These are phyloP conservation scores for Vitis cinerea DNA, from an alignment of 164 flowering plant species.

Conservation along the genomic window DNA sequence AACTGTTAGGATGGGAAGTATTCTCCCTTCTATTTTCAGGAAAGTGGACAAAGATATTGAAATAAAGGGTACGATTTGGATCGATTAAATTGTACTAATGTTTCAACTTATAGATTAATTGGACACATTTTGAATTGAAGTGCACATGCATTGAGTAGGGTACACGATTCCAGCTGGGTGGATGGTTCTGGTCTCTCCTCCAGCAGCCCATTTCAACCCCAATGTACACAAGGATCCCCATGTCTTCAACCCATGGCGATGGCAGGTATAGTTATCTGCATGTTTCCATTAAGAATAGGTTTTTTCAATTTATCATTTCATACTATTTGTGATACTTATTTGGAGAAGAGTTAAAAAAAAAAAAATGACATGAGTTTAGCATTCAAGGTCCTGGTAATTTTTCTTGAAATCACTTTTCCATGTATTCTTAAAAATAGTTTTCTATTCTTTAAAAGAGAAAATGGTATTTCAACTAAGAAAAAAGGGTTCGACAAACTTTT, in stretches of 20 bases:
- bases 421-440: too few species aligned
- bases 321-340: too few species aligned
- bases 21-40: slow-evolving; percentile 73
- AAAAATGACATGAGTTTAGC: too few species aligned
- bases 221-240: slow-evolving; percentile 65
- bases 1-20: slow-evolving; percentile 70
- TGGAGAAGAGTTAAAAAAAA: too few species aligned
- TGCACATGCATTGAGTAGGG: slow-evolving; percentile 40
- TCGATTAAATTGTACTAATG: not conserved
- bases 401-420: too few species aligned
- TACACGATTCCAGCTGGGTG: slow-evolving; percentile 91
- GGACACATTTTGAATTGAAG: not conserved
- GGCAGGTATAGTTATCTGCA: slow-evolving; percentile 45
- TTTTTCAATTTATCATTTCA: too few species aligned
- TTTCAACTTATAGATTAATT: not conserved
- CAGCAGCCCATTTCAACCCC: slow-evolving; percentile 90
- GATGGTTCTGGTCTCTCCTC: slow-evolving; percentile 93
- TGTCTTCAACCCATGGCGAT: slow-evolving; percentile 81
- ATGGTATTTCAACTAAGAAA: too few species aligned
- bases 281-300: too few species aligned
- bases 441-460: too few species aligned
- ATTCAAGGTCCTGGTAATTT: too few species aligned
- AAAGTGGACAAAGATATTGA: slow-evolving; percentile 51
- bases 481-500: too few species aligned
- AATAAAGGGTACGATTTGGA: slow-evolving; percentile 43